phyloP scores from a whole-genome alignment of 768 basidiomycete genomes.

The Tylopilus subfusipes region DNA sequence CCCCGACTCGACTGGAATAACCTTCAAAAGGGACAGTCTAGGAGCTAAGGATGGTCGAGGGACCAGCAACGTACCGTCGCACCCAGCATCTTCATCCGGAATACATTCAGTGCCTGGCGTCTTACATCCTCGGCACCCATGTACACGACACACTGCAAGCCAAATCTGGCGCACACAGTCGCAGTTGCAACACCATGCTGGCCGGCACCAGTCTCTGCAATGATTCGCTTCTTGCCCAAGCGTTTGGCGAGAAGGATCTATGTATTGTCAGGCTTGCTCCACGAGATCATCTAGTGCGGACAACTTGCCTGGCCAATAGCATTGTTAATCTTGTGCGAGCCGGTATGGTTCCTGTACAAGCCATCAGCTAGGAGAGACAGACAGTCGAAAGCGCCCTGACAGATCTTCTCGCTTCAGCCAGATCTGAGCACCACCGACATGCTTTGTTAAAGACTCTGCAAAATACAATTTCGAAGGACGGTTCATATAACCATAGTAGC shows the following conservation, averaged over 20 bases:
- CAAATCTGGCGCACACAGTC: constrained; percentile 96
- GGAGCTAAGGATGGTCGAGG: neutral
- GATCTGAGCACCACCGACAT: constrained; percentile 90
- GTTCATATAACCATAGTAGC: constrained; percentile 91
- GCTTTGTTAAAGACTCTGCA: constrained; percentile 85
- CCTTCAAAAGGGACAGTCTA: constrained; percentile 43
- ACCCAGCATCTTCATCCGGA: constrained; percentile 96
- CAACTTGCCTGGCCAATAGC: constrained; percentile 83
- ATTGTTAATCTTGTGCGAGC: constrained; percentile 99
- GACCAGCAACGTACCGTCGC: constrained; percentile 55
- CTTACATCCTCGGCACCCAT: constrained; percentile 99
- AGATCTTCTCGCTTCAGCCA: constrained; percentile 97
- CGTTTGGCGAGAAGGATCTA: constrained; percentile 92
- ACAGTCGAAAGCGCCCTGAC: constrained; percentile 38
- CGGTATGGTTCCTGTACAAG: constrained; percentile 83
- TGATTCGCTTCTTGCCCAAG: constrained; percentile 93
- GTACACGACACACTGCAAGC: constrained; percentile 91
- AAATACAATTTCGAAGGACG: constrained; percentile 89
- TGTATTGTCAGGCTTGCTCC: neutral
- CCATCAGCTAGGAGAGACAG: constrained; percentile 2
- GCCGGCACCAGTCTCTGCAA: constrained; percentile 98
- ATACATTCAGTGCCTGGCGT: constrained; percentile 94
- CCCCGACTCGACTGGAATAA: constrained; percentile 90
- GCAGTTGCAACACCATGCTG: constrained; percentile 99
- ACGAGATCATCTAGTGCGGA: neutral